These are phyloP conservation scores for Golubevia sp. DNA, from an alignment of 1,284 basidiomycete genomes.

Conservation along the genomic window DNA sequence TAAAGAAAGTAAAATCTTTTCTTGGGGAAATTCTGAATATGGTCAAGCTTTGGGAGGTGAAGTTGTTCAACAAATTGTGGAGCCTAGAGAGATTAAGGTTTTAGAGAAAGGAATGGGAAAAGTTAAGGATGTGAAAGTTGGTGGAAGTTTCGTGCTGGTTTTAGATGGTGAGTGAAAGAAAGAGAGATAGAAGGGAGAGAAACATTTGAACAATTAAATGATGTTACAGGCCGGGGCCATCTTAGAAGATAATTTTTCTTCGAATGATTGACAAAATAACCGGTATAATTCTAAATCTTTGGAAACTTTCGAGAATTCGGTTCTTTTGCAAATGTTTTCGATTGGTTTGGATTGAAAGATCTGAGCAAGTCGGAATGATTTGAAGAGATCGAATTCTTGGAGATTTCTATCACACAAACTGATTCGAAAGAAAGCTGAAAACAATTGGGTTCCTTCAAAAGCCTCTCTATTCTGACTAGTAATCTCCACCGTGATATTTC, in stretches of 20 bases:
- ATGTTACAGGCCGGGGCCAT: slow-evolving; percentile 6
- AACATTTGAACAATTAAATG: not conserved
- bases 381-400: too few species aligned
- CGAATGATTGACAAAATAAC: slow-evolving; percentile 1
- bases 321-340: too few species aligned
- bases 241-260: not conserved
- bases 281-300: not conserved
- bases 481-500: too few species aligned
- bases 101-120: not conserved
- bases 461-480: too few species aligned
- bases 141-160: slow-evolving; percentile 17
- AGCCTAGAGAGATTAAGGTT: slow-evolving; percentile 7
- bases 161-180: slow-evolving; percentile 13
- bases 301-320: not conserved
- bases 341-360: too few species aligned
- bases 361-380: too few species aligned
- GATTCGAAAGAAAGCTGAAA: too few species aligned
- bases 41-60: slow-evolving; percentile 19
- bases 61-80: slow-evolving; percentile 13
- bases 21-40: slow-evolving; percentile 48
- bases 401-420: too few species aligned
- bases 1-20: slow-evolving; percentile 11
- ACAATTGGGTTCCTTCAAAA: too few species aligned
- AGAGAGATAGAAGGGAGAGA: not conserved
- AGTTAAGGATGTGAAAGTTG: slow-evolving; percentile 14